These are phyloP conservation scores for Entomortierella beljakovae DNA, from an alignment of 192 early-diverging fungal species.

Conservation along the genomic window DNA sequence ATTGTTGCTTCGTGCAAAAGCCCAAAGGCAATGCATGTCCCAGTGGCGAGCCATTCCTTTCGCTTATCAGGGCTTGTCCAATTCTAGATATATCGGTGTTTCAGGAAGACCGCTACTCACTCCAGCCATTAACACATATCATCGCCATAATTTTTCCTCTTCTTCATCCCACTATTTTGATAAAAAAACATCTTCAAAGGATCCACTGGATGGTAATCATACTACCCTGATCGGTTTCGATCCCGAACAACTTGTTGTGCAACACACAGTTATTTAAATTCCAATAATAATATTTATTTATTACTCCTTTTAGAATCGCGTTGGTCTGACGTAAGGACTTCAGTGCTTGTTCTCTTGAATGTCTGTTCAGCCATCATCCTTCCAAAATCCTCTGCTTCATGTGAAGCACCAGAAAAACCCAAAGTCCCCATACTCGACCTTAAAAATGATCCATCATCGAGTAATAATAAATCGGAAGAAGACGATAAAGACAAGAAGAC, in stretches of 20 bases:
- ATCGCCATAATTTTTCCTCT: background rate
- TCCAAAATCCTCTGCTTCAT: conserved; percentile 8
- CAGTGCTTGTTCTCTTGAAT: conserved; percentile 11
- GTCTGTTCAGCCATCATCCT: conserved; percentile 30
- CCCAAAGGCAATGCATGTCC: background rate
- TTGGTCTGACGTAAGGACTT: conserved; percentile 40
- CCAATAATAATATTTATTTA: too few relatives aligned
- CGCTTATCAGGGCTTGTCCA: background rate
- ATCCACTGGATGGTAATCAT: conserved; percentile 4
- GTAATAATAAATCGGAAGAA: background rate
- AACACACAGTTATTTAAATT: too few relatives aligned
- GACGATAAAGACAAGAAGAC: background rate
- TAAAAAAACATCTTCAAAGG: background rate
- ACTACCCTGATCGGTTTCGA: background rate
- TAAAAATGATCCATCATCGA: conserved; percentile 16
- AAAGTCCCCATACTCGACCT: conserved; percentile 25
- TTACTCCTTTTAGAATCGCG: conserved; percentile 52
- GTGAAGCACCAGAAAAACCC: conserved; percentile 15
- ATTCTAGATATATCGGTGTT: background rate
- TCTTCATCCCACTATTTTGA: background rate
- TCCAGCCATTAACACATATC: background rate
- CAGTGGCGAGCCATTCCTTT: background rate
- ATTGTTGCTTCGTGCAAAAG: conserved; percentile 13
- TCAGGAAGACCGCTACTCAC: background rate
- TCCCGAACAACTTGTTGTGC: background rate